A percentile compares a stretch with the other conserved stretches of the same genome.
Conservation (phyloP, 2,329 filamentous ascomycete species). For the Keithomyces neogunnii region DNA sequence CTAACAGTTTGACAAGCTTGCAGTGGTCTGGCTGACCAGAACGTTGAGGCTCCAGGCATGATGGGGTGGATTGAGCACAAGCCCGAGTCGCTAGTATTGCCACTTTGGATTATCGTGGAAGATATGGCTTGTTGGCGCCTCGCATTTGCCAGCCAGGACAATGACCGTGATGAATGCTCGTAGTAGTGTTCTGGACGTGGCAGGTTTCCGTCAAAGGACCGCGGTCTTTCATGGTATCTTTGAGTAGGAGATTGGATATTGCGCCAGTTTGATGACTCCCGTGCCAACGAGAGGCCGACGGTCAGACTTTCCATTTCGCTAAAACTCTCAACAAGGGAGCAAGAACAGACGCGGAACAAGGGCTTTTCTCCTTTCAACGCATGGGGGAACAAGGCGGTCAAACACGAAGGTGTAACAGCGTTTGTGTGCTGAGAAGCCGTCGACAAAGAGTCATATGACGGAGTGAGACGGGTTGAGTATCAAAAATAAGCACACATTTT, state of each 20-base stretch:
- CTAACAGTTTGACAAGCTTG: not conserved
- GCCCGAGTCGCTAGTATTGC: constrained; percentile 30
- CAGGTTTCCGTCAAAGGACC: not conserved
- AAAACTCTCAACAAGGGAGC: not conserved
- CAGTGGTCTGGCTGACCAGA: not conserved
- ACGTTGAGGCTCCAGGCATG: constrained; percentile 17
- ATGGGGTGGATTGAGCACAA: constrained; percentile 28
- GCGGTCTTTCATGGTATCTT: not conserved
- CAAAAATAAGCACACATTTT: not conserved
- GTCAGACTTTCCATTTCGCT: not conserved
- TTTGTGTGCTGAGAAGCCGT: not conserved
- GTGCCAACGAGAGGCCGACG: not conserved
- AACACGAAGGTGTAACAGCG: not conserved
- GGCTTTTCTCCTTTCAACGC: too few species aligned
- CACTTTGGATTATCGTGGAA: constrained; percentile 24
- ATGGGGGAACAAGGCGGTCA: not conserved
- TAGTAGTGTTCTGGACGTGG: not conserved
- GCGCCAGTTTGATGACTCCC: not conserved
- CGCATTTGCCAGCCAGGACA: constrained; percentile 14
- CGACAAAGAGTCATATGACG: not conserved
- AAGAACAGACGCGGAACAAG: too few species aligned
- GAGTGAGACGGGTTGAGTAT: not conserved
- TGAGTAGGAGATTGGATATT: not conserved
- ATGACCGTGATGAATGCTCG: not conserved
- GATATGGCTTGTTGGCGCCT: constrained; percentile 11